Conservation (phyloP, 192 early-diverging fungal species). For the Diversispora epigaea region DNA sequence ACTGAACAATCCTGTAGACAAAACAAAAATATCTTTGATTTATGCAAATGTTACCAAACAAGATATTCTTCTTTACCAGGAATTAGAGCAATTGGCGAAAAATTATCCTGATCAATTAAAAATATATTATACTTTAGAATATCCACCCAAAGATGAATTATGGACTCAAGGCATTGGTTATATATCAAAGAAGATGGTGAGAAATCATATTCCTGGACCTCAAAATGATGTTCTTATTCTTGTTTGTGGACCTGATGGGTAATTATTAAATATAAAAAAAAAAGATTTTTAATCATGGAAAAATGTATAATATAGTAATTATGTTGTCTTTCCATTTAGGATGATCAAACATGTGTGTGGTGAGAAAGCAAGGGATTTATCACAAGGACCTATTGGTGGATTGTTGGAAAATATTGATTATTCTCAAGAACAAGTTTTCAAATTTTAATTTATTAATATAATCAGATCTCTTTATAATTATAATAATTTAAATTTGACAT, state of each 20-base stretch:
- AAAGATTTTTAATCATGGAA: constrained; percentile 16
- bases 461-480: too few species aligned
- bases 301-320: constrained; percentile 34
- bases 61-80: constrained; percentile 66
- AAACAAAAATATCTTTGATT: constrained; percentile 70
- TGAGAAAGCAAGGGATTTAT: constrained; percentile 74
- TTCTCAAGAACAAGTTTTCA: constrained; percentile 72
- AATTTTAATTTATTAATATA: constrained; percentile 56
- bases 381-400: constrained; percentile 82
- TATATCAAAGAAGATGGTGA: constrained; percentile 69
- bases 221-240: constrained; percentile 50
- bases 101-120: constrained; percentile 63
- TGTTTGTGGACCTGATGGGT: constrained; percentile 53
- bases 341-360: constrained; percentile 77
- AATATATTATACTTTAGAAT: constrained; percentile 67
- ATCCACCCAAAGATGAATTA: constrained; percentile 45
- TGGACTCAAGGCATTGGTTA: constrained; percentile 79
- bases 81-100: constrained; percentile 60
- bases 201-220: constrained; percentile 65
- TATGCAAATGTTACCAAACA: constrained; percentile 70
- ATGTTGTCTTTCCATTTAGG: constrained; percentile 47
- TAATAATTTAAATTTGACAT: constrained; percentile 45
- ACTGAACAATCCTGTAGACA: constrained; percentile 61
- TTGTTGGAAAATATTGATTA: constrained; percentile 81
- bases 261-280: constrained; percentile 36